Evolutionary conservation across 768 basidiomycete genomes (phyloP), one percentile per base, ranked within the genome.

Genomic region (Naganishia vishniacii): DNA sequence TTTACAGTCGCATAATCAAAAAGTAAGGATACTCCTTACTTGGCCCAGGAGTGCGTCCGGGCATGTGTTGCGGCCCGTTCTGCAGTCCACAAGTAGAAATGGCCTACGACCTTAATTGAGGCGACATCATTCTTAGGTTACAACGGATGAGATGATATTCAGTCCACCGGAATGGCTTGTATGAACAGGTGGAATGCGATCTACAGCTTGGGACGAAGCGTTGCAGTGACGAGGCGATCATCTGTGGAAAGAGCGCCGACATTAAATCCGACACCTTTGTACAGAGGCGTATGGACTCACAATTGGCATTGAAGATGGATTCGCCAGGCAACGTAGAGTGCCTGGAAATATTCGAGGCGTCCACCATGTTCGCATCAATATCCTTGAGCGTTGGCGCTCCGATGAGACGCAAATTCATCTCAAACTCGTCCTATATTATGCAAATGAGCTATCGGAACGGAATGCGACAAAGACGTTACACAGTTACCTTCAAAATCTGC

Each of bases 361-460:
- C 91, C 8, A 98, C 90, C 93, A 98, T 93, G 46, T 85, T 84
- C 0, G 88, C 89, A 0, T 85, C 84, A 62, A 98, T 80, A 34
- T 97, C 90, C 59, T 82, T 82, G 46, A 98, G 75, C 0, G 83
- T 87, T 3, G 82, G 84, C 0, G 92, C 92, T 7, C 94, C 94
- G 29, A 99, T 78, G 1, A 98, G 81, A 16, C 93, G 86, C 84
- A 97, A 83, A 78, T 94, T 92, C 94, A 98, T 97, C 80, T 93
- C 90, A 70, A 99, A 91, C 77, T 99, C 94, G 69, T 93, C 90
- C 91, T 97, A 72, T 23, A 29, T 15, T 37, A n/a, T 41, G 2
- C 29, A 29, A 25, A 4, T 61, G 13, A 61, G 42, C 41, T 9
- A n/a, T 16, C 23, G 13, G 20, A 2, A 34, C 59, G 1, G 18